Conservation (phyloP, 805 yeast genomes). For the Kuraishia floccosa region DNA sequence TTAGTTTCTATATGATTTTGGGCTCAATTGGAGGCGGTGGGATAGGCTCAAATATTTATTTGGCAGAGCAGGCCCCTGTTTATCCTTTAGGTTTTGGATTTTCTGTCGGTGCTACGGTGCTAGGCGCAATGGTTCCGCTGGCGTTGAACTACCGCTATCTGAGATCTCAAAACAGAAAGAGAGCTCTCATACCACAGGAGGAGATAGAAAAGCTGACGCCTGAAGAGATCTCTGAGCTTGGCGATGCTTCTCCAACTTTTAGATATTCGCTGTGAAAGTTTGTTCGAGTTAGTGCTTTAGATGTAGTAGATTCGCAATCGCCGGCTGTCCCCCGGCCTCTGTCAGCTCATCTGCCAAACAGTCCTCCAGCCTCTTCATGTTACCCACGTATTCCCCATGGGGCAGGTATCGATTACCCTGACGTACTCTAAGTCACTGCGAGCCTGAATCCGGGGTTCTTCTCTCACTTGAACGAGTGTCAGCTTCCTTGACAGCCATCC, state of each 20-base stretch:
- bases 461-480: too few species aligned
- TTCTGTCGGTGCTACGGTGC: conserved; percentile 21
- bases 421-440: too few species aligned
- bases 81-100: conserved; percentile 27
- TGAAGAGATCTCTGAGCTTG: conserved; percentile 20
- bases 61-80: conserved; percentile 17
- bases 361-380: too few species aligned
- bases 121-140: conserved; percentile 4
- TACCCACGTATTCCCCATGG: too few species aligned
- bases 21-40: conserved; percentile 26
- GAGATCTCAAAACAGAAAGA: conserved; percentile 11
- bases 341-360: too few species aligned
- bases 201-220: conserved; percentile 16
- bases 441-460: too few species aligned
- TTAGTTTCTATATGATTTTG: conserved; percentile 25
- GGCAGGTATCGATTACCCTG: too few species aligned
- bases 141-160: conserved; percentile 7
- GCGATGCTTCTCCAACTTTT: conserved; percentile 27
- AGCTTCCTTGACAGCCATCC: too few species aligned
- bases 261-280: conserved; percentile 12
- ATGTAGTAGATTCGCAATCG: too few species aligned
- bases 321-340: too few species aligned
- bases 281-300: too few species aligned
- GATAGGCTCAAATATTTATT: conserved; percentile 29
- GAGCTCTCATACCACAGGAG: conserved; percentile 16